Evolutionary conservation across 768 basidiomycete species (phyloP).

Genomic region (Lentinula aciculospora): DNA sequence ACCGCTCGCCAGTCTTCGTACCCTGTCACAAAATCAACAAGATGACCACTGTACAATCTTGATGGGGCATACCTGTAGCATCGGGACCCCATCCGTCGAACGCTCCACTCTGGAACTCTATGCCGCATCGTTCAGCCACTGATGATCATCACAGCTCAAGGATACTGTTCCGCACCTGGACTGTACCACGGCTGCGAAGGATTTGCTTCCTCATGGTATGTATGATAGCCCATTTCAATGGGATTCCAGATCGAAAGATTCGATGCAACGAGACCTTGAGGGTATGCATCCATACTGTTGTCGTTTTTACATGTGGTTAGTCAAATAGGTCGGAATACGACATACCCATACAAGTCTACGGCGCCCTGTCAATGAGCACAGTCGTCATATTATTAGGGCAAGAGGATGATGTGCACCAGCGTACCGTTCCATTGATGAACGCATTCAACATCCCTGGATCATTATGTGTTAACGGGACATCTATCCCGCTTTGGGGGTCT

Average conservation of each 20-base stretch:
- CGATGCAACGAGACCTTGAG: constrained; percentile 77
- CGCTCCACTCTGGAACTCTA: constrained; percentile 65
- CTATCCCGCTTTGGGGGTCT: constrained; percentile 19
- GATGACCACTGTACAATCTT: background rate
- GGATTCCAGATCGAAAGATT: constrained; percentile 61
- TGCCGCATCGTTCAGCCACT: background rate
- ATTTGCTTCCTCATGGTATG: constrained; percentile 51
- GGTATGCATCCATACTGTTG: constrained; percentile 59
- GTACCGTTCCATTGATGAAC: constrained; percentile 43
- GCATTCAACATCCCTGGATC: constrained; percentile 34
- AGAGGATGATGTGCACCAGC: constrained; percentile 4
- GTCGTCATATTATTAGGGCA: background rate
- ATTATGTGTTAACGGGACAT: constrained; percentile 51
- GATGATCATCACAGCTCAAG: background rate
- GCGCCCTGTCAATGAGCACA: constrained; percentile 40
- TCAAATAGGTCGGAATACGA: background rate
- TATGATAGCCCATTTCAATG: constrained; percentile 55
- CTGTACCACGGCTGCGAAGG: constrained; percentile 65
- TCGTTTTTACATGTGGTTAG: background rate
- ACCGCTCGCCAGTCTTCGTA: constrained; percentile 60
- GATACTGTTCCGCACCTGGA: constrained; percentile 38
- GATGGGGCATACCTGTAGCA: constrained; percentile 44
- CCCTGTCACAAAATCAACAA: constrained; percentile 27
- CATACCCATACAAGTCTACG: constrained; percentile 70
- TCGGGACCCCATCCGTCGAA: constrained; percentile 80